These are phyloP conservation scores for Herpetospermum pedunculosum DNA, from an alignment of 306 rosid species.

Conservation along the genomic window DNA sequence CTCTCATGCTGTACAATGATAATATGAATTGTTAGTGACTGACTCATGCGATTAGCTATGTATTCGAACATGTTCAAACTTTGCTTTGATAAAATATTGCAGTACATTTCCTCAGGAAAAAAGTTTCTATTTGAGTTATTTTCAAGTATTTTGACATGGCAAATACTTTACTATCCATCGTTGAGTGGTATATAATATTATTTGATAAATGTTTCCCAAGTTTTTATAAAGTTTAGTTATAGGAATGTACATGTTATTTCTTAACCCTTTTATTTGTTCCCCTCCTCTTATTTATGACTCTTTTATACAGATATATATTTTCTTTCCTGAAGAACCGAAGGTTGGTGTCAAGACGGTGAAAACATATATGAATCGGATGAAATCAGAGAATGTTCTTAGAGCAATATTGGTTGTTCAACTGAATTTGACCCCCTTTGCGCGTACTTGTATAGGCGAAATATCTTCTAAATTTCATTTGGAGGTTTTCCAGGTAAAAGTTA, in stretches of 20 bases:
- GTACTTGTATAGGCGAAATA: conserved; percentile 27
- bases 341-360: conserved; percentile 46
- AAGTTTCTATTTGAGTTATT: not conserved
- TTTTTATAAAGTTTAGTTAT: not conserved
- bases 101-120: not conserved
- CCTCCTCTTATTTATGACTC: not conserved
- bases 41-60: not conserved
- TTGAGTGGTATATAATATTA: not conserved
- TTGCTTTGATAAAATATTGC: not conserved
- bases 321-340: conserved; percentile 57
- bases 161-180: not conserved
- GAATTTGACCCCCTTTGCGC: conserved; percentile 45
- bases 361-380: conserved; percentile 53
- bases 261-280: not conserved
- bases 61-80: not conserved
- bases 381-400: conserved; percentile 45
- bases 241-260: not conserved
- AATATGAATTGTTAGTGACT: not conserved
- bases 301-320: conserved; percentile 45
- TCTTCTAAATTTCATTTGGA: conserved; percentile 47
- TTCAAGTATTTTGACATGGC: not conserved
- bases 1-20: not conserved
- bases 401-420: conserved; percentile 55
- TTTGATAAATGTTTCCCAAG: not conserved
- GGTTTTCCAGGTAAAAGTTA: conserved; percentile 58